Evolutionary conservation across 768 basidiomycete species (phyloP), one percentile per base, ranked within the genome.

Genomic region (Boletus barrowsii): DNA sequence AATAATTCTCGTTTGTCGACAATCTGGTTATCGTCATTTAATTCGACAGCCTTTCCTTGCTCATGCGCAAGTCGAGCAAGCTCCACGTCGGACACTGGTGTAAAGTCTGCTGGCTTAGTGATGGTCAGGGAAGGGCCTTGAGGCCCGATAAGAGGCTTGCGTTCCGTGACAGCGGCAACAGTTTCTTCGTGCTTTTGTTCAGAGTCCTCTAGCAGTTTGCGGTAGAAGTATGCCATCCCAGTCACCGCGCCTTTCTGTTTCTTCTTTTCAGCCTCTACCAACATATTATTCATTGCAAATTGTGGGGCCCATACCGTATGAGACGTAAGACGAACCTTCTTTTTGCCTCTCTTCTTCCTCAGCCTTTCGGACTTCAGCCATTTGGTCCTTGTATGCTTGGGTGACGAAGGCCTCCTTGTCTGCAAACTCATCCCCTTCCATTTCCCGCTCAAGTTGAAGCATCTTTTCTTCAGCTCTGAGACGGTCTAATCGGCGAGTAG

Each of bases 321-420:
- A 44, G 43, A 49, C 13, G 33, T 24, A 29, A 14, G 14, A 75
- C 81, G 42, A 58, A 93, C 96, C 97, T 73, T 98, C 96, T 60
- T 87, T 79, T 63, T 76, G 72, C 72, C 79, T 88, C 71, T 98
- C 97, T 64, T 98, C 96, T 66, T 93, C 93, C 67, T 98, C 97
- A 0, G 94, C 93, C 65, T 73, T 80, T 53, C 92, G 79, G 7
- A 98, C 84, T 72, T 95, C 90, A 45, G 84, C 94, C 85, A 97
- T 90, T 72, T 98, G 97, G 46, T 91, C 88, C 69, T 93, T 94
- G 75, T 99, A 99, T 22, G 92, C 93, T 64, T 93, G 91, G 1
- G 97, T 99, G 47, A 98, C 96, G 64, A 98, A 99, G n/a, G 85
- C 79, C 51, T 98, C 97, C 76, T 95, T 98, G 75, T 92, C 97